phyloP scores from a whole-genome alignment of 345 rosid species.

The Bretschneidera sinensis region DNA sequence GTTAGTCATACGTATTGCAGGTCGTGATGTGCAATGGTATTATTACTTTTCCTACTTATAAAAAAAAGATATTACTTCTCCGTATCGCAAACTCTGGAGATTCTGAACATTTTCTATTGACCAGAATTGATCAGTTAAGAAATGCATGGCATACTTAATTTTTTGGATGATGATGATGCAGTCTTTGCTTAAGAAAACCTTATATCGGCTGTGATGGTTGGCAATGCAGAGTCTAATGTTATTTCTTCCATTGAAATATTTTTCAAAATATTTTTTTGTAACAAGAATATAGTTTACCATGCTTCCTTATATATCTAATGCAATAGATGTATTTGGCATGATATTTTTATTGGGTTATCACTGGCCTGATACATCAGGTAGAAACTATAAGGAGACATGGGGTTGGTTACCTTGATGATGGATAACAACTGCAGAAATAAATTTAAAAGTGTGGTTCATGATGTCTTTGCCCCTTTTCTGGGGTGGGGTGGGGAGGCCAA shows the following conservation, averaged over 20 bases:
- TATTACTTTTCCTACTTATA: too few species aligned
- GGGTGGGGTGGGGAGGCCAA: not conserved
- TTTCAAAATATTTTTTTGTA: too few species aligned
- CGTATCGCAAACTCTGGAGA: not conserved
- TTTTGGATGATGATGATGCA: not conserved
- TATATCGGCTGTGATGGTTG: not conserved
- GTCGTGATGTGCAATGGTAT: not conserved
- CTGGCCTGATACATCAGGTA: not conserved
- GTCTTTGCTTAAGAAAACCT: not conserved
- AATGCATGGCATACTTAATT: too few species aligned
- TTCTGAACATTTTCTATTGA: too few species aligned
- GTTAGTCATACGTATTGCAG: conserved; percentile 7
- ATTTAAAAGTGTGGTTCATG: not conserved
- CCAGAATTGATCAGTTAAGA: too few species aligned
- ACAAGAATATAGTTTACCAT: not conserved
- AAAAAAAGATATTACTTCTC: not conserved
- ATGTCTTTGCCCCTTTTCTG: not conserved
- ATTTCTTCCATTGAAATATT: not conserved
- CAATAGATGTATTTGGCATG: too few species aligned
- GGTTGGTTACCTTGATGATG: not conserved
- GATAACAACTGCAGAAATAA: not conserved
- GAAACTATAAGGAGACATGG: not conserved
- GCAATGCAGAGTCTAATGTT: not conserved
- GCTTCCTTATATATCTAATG: not conserved
- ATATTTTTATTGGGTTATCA: not conserved